These are phyloP conservation scores for Chionographis japonica DNA, from an alignment of 106 monocot species.

Conservation along the genomic window DNA sequence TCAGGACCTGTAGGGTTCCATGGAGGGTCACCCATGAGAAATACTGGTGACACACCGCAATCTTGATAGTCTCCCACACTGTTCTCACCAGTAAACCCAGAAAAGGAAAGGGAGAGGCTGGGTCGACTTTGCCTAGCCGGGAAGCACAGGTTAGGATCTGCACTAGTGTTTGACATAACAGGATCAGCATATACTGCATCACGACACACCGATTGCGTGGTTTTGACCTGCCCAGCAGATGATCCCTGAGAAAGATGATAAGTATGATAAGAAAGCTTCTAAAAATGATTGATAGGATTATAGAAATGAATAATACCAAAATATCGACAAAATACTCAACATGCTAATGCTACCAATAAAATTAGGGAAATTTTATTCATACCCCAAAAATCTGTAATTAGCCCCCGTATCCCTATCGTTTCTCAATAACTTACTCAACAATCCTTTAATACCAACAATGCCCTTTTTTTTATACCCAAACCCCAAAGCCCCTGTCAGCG, in stretches of 20 bases:
- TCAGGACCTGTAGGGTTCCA: constrained; percentile 48
- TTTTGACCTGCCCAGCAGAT: constrained; percentile 32
- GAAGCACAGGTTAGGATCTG: constrained; percentile 27
- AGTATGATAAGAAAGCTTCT: background rate
- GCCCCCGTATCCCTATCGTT: too few species aligned
- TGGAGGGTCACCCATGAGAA: constrained; percentile 43
- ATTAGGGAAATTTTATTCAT: too few species aligned
- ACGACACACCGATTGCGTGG: constrained; percentile 29
- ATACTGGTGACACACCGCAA: constrained; percentile 42
- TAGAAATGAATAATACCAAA: too few species aligned
- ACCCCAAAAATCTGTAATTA: too few species aligned
- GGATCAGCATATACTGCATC: constrained; percentile 51
- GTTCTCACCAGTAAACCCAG: constrained; percentile 46
- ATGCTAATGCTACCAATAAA: too few species aligned
- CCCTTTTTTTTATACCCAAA: too few species aligned
- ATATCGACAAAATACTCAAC: too few species aligned
- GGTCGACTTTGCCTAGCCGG: constrained; percentile 36
- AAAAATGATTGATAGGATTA: too few species aligned
- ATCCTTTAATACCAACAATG: too few species aligned
- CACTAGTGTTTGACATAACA: constrained; percentile 28
- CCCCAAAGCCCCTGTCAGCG: too few species aligned
- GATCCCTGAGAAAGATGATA: constrained; percentile 21
- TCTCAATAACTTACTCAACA: too few species aligned
- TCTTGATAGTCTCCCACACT: constrained; percentile 49
- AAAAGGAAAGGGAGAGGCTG: constrained; percentile 55